phyloP scores from a whole-genome alignment of 2,329 filamentous ascomycete genomes.

The Intubia oerlemansii region DNA sequence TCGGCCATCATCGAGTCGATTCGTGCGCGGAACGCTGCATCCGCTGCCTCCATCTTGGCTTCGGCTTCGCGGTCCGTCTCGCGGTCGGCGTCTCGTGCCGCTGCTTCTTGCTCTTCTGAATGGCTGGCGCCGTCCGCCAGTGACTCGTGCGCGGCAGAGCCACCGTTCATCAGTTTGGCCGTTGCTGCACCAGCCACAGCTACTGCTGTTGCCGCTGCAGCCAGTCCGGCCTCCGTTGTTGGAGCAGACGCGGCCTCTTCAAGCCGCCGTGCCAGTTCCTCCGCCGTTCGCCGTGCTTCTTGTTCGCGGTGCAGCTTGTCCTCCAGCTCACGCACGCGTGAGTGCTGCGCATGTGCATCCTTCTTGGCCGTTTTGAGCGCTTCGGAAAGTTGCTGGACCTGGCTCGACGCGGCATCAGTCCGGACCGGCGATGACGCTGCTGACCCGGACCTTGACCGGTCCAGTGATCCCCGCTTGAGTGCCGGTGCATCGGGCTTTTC shows the following conservation, averaged over 20 bases:
- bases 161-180: too few relatives aligned
- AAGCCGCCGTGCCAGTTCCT: constrained; percentile 56
- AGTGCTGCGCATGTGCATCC: too few relatives aligned
- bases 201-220: background rate
- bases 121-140: background rate
- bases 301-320: constrained; percentile 58
- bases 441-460: constrained; percentile 58
- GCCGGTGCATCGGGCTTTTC: constrained; percentile 74
- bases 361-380: constrained; percentile 64
- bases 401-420: too few relatives aligned
- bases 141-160: background rate
- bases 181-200: too few relatives aligned
- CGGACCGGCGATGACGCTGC: too few relatives aligned
- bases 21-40: constrained; percentile 34
- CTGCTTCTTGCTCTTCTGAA: background rate
- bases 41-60: background rate
- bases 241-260: constrained; percentile 26
- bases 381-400: too few relatives aligned
- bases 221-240: too few relatives aligned
- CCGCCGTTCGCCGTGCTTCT: constrained; percentile 60
- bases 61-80: too few relatives aligned
- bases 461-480: constrained; percentile 55
- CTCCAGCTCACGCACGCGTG: constrained; percentile 64
- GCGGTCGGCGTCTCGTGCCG: background rate
- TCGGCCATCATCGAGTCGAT: constrained; percentile 59